Evolutionary conservation across 2,329 filamentous ascomycete species (phyloP).

Genomic region (Diplocarpon mali): DNA sequence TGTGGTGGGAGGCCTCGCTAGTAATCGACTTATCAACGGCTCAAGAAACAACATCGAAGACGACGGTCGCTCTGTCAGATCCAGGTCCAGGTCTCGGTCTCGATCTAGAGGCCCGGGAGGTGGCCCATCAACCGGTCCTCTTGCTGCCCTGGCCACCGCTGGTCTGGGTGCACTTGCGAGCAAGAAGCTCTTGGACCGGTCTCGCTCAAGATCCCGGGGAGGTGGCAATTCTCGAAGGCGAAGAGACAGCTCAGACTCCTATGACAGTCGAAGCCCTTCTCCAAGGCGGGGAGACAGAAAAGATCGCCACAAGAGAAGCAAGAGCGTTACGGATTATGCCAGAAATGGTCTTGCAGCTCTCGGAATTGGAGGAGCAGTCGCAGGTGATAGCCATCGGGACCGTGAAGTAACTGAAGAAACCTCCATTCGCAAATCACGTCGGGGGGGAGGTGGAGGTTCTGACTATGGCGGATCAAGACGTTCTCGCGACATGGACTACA

Average conservation of each 20-base stretch:
- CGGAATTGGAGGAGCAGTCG: slow-evolving; percentile 40
- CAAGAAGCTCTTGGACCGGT: slow-evolving; percentile 45
- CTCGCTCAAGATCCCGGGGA: slow-evolving; percentile 38
- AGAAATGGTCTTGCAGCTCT: slow-evolving; percentile 51
- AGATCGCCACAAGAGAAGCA: slow-evolving; percentile 46
- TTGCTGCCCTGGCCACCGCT: slow-evolving; percentile 53
- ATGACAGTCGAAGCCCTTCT: slow-evolving; percentile 26
- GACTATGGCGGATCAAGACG: slow-evolving; percentile 15
- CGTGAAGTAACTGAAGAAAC: slow-evolving; percentile 21
- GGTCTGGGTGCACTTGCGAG: slow-evolving; percentile 49
- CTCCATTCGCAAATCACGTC: slow-evolving; percentile 9
- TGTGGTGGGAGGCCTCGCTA: slow-evolving; percentile 77
- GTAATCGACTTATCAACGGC: slow-evolving; percentile 78
- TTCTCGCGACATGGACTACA: slow-evolving; percentile 19
- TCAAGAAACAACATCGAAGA: slow-evolving; percentile 49
- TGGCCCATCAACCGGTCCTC: slow-evolving; percentile 34
- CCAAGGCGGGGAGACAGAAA: slow-evolving; percentile 15
- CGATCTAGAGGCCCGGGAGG: slow-evolving; percentile 30
- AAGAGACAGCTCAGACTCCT: slow-evolving; percentile 23
- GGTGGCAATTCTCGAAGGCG: slow-evolving; percentile 26
- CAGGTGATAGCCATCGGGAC: slow-evolving; percentile 10
- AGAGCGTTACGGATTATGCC: slow-evolving; percentile 52
- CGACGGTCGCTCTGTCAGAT: slow-evolving; percentile 40
- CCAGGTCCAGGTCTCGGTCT: slow-evolving; percentile 56
- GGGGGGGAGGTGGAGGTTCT: slow-evolving; percentile 17